These are phyloP conservation scores for Aspergillus tubingensis DNA, from an alignment of 2,329 filamentous ascomycete species.

Conservation along the genomic window DNA sequence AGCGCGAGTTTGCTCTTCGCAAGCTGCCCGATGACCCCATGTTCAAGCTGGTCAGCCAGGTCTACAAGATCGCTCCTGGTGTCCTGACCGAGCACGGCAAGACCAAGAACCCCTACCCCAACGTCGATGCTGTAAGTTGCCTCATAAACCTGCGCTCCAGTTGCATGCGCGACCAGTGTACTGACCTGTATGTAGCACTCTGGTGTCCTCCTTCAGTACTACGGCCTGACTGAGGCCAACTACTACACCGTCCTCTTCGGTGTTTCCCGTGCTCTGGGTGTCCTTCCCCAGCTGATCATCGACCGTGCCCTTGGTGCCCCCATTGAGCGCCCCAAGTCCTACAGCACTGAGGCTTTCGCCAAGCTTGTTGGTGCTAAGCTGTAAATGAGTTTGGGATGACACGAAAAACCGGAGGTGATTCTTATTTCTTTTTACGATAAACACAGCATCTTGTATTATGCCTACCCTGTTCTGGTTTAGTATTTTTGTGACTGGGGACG, in stretches of 20 bases:
- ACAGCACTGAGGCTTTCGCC: slow-evolving; percentile 95
- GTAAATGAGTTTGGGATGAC: slow-evolving; percentile 55
- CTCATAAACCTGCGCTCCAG: neutral
- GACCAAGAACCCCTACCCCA: slow-evolving; percentile 99
- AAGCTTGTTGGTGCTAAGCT: slow-evolving; percentile 89
- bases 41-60: slow-evolving; percentile 99
- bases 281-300: slow-evolving; percentile 98
- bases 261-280: slow-evolving; percentile 96
- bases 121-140: slow-evolving; percentile 75
- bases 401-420: slow-evolving; percentile 15
- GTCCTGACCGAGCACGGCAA: slow-evolving; percentile 99
- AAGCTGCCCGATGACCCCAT: slow-evolving; percentile 96
- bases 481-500: slow-evolving; percentile 18
- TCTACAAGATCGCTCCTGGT: slow-evolving; percentile 99
- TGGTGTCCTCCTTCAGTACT: slow-evolving; percentile 98
- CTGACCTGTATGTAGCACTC: slow-evolving; percentile 64
- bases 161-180: neutral
- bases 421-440: slow-evolving; percentile 21
- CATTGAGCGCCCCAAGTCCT: slow-evolving; percentile 98
- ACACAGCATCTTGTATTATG: slow-evolving; percentile 28
- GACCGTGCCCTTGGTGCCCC: slow-evolving; percentile 95
- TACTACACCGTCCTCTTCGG: slow-evolving; percentile 99
- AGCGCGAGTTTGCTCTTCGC: slow-evolving; percentile 93
- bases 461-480: slow-evolving; percentile 19
- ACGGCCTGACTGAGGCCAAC: slow-evolving; percentile 96